These are phyloP conservation scores for Beauveria pseudobassiana DNA, from an alignment of 2,329 filamentous ascomycete species.

Conservation along the genomic window DNA sequence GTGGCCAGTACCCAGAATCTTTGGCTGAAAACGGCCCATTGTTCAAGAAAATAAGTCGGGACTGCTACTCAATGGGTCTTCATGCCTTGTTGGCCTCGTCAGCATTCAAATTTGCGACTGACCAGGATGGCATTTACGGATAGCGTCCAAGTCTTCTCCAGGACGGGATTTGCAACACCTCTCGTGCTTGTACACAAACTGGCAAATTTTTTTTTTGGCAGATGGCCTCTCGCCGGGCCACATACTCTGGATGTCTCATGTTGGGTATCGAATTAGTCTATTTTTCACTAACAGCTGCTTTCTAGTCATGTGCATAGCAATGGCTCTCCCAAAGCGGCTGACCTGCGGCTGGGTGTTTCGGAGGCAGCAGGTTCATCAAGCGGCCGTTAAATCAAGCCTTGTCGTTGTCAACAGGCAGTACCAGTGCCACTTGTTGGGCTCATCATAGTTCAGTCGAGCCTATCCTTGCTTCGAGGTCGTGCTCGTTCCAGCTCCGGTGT, in stretches of 20 bases:
- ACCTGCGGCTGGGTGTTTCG: not conserved
- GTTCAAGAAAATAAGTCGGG: conserved; percentile 4
- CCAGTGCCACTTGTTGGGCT: not conserved
- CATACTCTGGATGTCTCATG: not conserved
- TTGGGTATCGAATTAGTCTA: not conserved
- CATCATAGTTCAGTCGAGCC: conserved; percentile 16
- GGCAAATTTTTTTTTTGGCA: too few species aligned
- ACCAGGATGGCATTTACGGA: not conserved
- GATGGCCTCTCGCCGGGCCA: not conserved
- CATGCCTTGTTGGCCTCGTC: not conserved
- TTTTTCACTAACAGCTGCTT: not conserved
- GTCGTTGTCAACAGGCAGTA: not conserved
- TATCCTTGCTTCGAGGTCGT: conserved; percentile 19
- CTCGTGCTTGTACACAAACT: too few species aligned
- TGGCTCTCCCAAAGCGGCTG: not conserved
- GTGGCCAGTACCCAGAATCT: not conserved
- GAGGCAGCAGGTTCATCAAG: not conserved
- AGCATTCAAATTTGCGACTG: not conserved
- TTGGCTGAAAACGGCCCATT: not conserved
- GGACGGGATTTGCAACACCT: not conserved
- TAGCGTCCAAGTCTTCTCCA: not conserved
- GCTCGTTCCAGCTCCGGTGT: conserved; percentile 18
- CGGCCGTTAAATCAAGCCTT: not conserved
- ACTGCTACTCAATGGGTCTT: not conserved
- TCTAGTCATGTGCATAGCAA: not conserved